These are phyloP conservation scores for Leishmania major DNA, from an alignment of 208 protist genomes.

Conservation along the genomic window DNA sequence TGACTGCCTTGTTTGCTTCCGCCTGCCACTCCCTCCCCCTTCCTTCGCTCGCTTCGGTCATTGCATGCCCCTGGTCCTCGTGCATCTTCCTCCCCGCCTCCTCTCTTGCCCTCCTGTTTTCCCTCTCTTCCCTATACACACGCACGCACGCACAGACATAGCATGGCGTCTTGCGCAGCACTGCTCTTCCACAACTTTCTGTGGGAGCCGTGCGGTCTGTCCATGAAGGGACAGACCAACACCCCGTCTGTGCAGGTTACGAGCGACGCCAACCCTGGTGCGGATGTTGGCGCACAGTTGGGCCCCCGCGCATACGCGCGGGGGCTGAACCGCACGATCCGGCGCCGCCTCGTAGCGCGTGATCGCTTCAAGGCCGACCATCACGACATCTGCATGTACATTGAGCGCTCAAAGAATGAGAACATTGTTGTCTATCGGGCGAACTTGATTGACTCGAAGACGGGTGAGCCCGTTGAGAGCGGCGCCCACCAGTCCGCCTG, in stretches of 20 bases:
- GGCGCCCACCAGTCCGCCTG: constrained; percentile 22
- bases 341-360: constrained; percentile 39
- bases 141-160: neutral
- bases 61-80: too few species aligned
- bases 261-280: constrained; percentile 46
- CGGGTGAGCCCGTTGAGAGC: constrained; percentile 17
- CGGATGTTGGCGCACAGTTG: constrained; percentile 65
- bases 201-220: constrained; percentile 25
- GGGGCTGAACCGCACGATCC: constrained; percentile 51
- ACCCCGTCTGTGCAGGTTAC: constrained; percentile 45
- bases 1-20: neutral
- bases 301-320: constrained; percentile 48
- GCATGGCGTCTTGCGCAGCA: constrained; percentile 68
- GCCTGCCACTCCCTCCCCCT: neutral
- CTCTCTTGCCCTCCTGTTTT: neutral
- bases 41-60: neutral
- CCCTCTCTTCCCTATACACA: neutral
- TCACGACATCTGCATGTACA: constrained; percentile 82
- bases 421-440: constrained; percentile 81
- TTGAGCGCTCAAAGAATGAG: constrained; percentile 78
- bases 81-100: neutral
- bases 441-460: constrained; percentile 35
- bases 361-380: constrained; percentile 67
- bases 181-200: constrained; percentile 38
- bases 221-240: neutral